Evolutionary conservation across 2,329 filamentous ascomycete genomes (phyloP).

Genomic region (Talaromyces sp.): DNA sequence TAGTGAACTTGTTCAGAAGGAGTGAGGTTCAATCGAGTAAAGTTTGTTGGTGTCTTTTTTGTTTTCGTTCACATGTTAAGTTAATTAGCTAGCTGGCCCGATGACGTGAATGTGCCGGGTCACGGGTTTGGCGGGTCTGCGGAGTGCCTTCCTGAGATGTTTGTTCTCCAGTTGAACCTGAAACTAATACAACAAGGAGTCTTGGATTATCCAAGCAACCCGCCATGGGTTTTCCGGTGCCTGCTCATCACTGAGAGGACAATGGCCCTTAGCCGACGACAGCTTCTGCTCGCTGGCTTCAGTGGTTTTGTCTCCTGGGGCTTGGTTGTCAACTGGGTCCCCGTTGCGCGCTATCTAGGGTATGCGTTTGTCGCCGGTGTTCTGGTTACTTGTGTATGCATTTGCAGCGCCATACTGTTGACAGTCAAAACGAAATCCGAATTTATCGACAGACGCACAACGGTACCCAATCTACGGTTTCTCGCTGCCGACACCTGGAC

Average conservation of each 20-base stretch:
- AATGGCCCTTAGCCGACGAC: constrained; percentile 47
- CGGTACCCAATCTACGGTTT: constrained; percentile 54
- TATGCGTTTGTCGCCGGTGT: constrained; percentile 76
- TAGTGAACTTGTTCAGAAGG: not conserved
- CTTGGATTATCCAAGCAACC: constrained; percentile 19
- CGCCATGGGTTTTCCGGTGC: constrained; percentile 34
- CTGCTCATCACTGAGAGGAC: constrained; percentile 46
- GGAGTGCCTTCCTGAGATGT: not conserved
- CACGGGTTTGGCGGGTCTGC: constrained; percentile 10
- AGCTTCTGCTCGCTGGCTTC: constrained; percentile 42
- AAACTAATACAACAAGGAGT: not conserved
- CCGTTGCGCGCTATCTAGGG: constrained; percentile 76
- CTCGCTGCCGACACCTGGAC: constrained; percentile 63
- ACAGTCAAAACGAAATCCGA: constrained; percentile 44
- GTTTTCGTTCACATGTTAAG: not conserved
- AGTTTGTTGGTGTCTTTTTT: constrained; percentile 3
- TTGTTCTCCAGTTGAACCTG: not conserved
- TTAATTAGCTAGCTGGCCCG: not conserved
- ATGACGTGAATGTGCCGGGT: constrained; percentile 9
- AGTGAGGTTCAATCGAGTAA: not conserved
- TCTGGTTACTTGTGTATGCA: constrained; percentile 51
- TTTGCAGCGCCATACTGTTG: constrained; percentile 59
- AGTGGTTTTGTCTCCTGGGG: constrained; percentile 75
- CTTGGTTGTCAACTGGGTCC: constrained; percentile 76
- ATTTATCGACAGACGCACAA: constrained; percentile 43